These are phyloP conservation scores for Dendrocalamus latiflorus DNA, from an alignment of 202 grass and related monocot species.

Conservation along the genomic window DNA sequence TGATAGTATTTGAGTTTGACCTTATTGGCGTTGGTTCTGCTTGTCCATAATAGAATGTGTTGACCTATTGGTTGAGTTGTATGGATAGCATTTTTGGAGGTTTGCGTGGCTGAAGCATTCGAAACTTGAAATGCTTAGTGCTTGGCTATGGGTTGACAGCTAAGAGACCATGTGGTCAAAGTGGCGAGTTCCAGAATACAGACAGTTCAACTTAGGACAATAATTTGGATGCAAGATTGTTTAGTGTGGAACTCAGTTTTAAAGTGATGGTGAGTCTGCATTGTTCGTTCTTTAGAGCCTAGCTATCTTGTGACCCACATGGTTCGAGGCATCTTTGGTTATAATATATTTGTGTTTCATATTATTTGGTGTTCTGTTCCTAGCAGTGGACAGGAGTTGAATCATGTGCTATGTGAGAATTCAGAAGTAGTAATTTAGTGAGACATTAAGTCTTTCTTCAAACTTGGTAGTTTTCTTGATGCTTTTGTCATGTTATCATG, in stretches of 20 bases:
- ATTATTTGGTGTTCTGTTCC: too few relatives aligned
- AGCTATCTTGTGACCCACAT: background rate
- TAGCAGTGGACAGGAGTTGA: too few relatives aligned
- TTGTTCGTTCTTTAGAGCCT: background rate
- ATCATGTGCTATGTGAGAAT: too few relatives aligned
- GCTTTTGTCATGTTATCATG: too few relatives aligned
- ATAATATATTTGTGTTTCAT: too few relatives aligned
- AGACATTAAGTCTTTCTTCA: too few relatives aligned
- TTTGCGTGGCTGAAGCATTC: background rate
- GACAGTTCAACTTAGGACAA: background rate
- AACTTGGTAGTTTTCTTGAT: too few relatives aligned
- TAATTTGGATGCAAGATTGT: background rate
- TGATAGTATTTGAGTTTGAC: background rate
- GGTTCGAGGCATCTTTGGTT: constrained; percentile 6
- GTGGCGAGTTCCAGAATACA: background rate
- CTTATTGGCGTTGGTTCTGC: background rate
- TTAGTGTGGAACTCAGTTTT: background rate
- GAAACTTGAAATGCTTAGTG: background rate
- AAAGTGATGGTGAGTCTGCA: background rate
- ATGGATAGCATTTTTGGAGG: background rate
- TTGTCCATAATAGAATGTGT: background rate
- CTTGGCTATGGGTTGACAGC: background rate
- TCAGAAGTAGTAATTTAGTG: too few relatives aligned
- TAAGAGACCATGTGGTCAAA: background rate
- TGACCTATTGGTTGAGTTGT: background rate